Percentiles rank a stretch among this genome's conserved stretches.
Conservation (phyloP, 2,329 filamentous ascomycete genomes). For the Curvularia eragrostidis region DNA sequence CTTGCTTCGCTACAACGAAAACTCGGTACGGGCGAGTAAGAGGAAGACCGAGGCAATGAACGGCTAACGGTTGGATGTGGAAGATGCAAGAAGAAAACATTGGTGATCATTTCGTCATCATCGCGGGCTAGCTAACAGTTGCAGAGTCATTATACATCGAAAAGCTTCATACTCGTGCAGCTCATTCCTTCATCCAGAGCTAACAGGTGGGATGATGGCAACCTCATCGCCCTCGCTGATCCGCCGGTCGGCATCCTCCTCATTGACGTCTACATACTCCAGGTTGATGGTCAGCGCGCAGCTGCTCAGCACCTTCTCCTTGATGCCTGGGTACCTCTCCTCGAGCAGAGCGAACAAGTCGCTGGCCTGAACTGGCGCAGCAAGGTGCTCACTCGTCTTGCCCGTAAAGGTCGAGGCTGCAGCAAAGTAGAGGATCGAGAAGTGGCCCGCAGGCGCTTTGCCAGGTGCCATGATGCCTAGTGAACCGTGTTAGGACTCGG, state of each 20-base stretch:
- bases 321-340: conserved; percentile 72
- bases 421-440: conserved; percentile 84
- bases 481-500: conserved; percentile 24
- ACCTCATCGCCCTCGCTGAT: conserved; percentile 82
- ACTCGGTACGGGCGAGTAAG: neutral
- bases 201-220: conserved; percentile 86
- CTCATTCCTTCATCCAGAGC: conserved; percentile 68
- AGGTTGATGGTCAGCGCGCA: conserved; percentile 82
- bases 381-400: conserved; percentile 69
- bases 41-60: neutral
- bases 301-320: conserved; percentile 70
- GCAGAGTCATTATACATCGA: neutral
- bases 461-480: conserved; percentile 47
- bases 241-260: conserved; percentile 57
- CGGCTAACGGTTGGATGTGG: neutral
- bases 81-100: neutral
- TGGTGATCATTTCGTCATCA: neutral
- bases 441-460: conserved; percentile 67
- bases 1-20: neutral
- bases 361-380: conserved; percentile 68
- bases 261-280: conserved; percentile 77
- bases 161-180: neutral
- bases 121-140: neutral
- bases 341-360: conserved; percentile 74
- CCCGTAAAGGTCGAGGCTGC: conserved; percentile 73